Base-by-base conservation (phyloP, 2,329 filamentous ascomycete species). In the Cordyceps fumosorosea region DNA sequence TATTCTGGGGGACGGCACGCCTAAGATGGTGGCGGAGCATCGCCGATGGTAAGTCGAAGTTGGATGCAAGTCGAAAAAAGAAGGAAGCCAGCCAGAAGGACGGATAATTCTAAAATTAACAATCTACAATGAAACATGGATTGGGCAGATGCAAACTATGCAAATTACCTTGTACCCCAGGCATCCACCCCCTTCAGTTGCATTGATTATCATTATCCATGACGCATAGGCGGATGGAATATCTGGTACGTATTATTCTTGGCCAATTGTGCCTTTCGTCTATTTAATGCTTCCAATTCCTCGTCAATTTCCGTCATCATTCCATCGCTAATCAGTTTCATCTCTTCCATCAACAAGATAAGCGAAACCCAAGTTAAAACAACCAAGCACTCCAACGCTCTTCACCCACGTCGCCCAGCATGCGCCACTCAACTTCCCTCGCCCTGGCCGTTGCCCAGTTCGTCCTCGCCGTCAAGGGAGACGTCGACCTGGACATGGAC, bases 401-500 rank as follows among this genome's bases (percentile, higher is more conserved):
- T 18, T 50, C 20, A 18, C 16, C n/a, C 18, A 51, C 22, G 29
- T 45, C 40, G 11, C 56, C 26, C 32, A 59, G 26, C 8, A 52
- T 59, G 56, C 47, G 34, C 7, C 34, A 44, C 47, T 44, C 48
- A 18, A 52, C 14, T 20, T 18, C 56, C 22, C 32, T 52, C 34
- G 34, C 47, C 22, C 34, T 59, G 16, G 56, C 34, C 18, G 20
- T 59, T 44, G 47, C 56, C 56, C 47, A 51, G 45, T 29, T 50
- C 11, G 32, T 51, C 22, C 45, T 58, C 16, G 45, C 34, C 20
- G 32, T 16, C 32, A 29, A 64, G 45, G 74, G 74, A 56, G 70
- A 73, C 57, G 62, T 76, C 44, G 68, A 68, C 60, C 66, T 77
- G 29, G 72, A 75, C 62, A 62, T 66, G 47, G 69, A 71, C 51